Percentiles rank a stretch among this genome's conserved stretches.
Evolutionary conservation across 192 early-diverging fungal species (phyloP).

Genomic region (Linnemannia zychae): DNA sequence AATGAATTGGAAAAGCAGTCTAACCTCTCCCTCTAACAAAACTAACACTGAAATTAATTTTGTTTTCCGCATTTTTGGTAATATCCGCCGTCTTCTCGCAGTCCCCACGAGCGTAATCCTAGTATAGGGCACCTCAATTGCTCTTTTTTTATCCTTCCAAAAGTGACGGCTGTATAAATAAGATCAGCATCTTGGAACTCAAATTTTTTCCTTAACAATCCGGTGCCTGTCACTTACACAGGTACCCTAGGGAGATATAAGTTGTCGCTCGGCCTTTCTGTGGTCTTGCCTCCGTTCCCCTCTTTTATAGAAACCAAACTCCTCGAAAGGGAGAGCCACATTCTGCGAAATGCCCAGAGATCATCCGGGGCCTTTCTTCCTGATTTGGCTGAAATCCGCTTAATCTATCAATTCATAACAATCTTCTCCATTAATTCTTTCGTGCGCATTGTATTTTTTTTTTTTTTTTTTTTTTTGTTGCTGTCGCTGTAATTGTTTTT

Average conservation of each 20-base stretch:
- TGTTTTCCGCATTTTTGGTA: neutral
- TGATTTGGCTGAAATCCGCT: conserved; percentile 34
- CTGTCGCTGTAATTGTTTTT: neutral
- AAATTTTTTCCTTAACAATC: conserved; percentile 27
- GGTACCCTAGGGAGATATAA: conserved; percentile 50
- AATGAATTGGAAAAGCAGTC: conserved; percentile 10
- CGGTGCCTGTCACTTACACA: conserved; percentile 37
- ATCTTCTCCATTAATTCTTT: too few relatives aligned
- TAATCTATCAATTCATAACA: neutral
- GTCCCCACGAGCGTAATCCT: neutral
- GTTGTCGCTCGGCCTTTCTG: conserved; percentile 50
- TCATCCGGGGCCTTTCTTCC: conserved; percentile 50
- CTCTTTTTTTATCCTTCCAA: neutral
- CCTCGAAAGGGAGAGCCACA: conserved; percentile 42
- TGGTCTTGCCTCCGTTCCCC: conserved; percentile 44
- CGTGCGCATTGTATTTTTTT: neutral
- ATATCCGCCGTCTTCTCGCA: neutral
- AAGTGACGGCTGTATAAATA: conserved; percentile 4
- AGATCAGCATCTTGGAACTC: too few relatives aligned
- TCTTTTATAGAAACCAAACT: conserved; percentile 47
- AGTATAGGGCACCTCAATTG: neutral
- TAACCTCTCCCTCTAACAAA: neutral
- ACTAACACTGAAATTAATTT: neutral
- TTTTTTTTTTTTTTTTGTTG: neutral
- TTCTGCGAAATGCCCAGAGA: conserved; percentile 44